Percentiles rank a stretch among this genome's conserved stretches.
Evolutionary conservation across 495 filamentous ascomycete genomes (phyloP).

Genomic region (Hyaloscypha finlandica): DNA sequence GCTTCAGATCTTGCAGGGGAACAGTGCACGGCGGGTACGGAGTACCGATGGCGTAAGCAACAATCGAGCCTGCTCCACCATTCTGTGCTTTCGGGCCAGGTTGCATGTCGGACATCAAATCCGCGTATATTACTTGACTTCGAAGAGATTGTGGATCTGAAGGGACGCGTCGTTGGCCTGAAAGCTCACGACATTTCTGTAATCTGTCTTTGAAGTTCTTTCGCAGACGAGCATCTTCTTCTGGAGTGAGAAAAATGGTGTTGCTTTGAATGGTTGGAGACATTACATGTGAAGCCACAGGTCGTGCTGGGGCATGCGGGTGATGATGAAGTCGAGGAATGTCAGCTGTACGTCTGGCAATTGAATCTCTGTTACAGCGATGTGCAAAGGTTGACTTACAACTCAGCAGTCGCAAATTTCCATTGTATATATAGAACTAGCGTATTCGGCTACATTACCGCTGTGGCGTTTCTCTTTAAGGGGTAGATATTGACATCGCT

Average conservation of each 20-base stretch:
- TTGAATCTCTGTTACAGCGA: neutral
- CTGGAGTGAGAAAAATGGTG: conserved; percentile 37
- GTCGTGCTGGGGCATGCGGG: neutral
- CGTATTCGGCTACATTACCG: too few relatives aligned
- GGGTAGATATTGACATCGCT: too few relatives aligned
- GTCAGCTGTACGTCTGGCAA: neutral
- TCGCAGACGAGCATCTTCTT: conserved; percentile 36
- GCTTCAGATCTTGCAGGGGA: conserved; percentile 33
- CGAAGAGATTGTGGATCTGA: conserved; percentile 29
- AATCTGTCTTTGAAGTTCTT: conserved; percentile 31
- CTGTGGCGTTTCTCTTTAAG: too few relatives aligned
- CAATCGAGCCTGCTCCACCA: conserved; percentile 23
- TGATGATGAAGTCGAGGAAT: neutral
- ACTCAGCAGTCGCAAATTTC: too few relatives aligned
- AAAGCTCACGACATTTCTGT: conserved; percentile 33
- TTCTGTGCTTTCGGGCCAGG: conserved; percentile 4
- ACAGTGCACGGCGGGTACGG: conserved; percentile 38
- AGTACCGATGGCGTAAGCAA: conserved; percentile 35
- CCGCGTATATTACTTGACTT: conserved; percentile 35
- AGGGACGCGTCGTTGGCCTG: conserved; percentile 30
- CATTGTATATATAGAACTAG: too few relatives aligned
- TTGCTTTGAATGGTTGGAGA: conserved; percentile 25
- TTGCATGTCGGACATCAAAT: conserved; percentile 39
- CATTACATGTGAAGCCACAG: conserved; percentile 21
- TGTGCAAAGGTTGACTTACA: too few relatives aligned